phyloP scores from a whole-genome alignment of 805 yeast species.

The Yarrowia sp. region DNA sequence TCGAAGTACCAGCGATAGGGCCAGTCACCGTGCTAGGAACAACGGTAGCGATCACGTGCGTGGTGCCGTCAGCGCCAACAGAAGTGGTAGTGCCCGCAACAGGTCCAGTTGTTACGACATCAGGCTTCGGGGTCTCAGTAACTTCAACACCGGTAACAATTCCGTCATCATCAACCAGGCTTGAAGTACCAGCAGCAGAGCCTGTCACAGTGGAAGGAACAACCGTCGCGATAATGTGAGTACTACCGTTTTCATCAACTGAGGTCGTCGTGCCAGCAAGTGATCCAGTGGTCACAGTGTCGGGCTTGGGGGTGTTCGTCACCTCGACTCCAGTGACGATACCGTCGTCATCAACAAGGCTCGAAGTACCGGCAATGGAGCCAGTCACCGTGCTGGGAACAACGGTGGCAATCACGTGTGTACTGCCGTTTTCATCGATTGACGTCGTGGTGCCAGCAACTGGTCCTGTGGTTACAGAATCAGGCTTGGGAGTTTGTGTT shows the following conservation, averaged over 20 bases:
- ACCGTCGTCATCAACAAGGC: not conserved
- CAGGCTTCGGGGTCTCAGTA: not conserved
- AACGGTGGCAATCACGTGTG: not conserved
- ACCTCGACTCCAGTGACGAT: not conserved
- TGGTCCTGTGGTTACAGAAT: not conserved
- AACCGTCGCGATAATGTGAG: not conserved
- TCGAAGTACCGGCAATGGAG: not conserved
- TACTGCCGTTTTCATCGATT: not conserved
- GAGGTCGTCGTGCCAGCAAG: not conserved
- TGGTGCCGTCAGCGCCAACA: not conserved
- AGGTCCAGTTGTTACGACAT: not conserved
- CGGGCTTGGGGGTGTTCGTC: not conserved
- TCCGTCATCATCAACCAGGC: not conserved
- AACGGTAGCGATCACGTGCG: not conserved
- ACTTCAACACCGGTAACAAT: not conserved
- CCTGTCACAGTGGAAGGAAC: not conserved
- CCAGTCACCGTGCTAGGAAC: not conserved
- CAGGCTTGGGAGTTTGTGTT: not conserved
- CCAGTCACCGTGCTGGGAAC: not conserved
- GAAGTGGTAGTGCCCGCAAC: not conserved
- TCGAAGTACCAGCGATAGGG: too few relatives aligned
- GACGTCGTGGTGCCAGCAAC: not conserved
- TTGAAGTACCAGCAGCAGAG: not conserved
- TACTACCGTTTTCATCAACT: not conserved
- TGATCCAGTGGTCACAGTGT: not conserved